Base-by-base conservation (phyloP, 768 basidiomycete genomes). In the Russula olivacea region DNA sequence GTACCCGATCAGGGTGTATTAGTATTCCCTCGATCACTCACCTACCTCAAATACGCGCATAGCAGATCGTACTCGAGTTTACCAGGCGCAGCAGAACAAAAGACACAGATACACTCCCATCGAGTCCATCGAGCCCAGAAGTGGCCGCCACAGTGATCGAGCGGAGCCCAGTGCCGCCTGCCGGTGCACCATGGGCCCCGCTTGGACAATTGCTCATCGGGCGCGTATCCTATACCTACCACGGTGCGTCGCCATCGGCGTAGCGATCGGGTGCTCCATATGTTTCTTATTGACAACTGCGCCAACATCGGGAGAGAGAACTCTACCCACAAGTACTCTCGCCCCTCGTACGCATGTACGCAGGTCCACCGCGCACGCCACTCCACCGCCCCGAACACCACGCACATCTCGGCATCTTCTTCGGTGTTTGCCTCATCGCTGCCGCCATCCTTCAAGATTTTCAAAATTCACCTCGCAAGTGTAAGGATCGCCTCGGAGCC, bases 331-430 rank as follows among this genome's bases (percentile, higher is more conserved):
- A 53, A 11, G n/a, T 25, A 14, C 40, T 66, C 3, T 23, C 52
- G n/a, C n/a, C 21, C 15, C 60, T 60, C 38, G 65, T 66, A 12
- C 61, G 61, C 19, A 25, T 45, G 19, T 63, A 63, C 58, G 50
- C 57, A 6, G 41, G 23, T 0, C 28, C 54, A 1, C 60, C 58
- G 12, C 57, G 32, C 32, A 62, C 61, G 25, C 57, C 66, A 1
- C 58, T 65, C 10, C 61, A 60, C 55, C 64, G 67, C 15, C 67
- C 66, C 54, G 67, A 61, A 53, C 51, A 61, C 55, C 65, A 68
- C 57, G 64, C 64, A 19, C 64, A 66, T 58, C 38, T 59, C 25
- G 61, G 57, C 34, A 65, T 66, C 15, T 68, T 66, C 49, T 36
- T 50, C 15, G 63, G 55, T 28, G 49, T 23, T 15, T 19, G 2